Evolutionary conservation across 2,329 filamentous ascomycete genomes (phyloP).

Genomic region (Passalora sequoiae): DNA sequence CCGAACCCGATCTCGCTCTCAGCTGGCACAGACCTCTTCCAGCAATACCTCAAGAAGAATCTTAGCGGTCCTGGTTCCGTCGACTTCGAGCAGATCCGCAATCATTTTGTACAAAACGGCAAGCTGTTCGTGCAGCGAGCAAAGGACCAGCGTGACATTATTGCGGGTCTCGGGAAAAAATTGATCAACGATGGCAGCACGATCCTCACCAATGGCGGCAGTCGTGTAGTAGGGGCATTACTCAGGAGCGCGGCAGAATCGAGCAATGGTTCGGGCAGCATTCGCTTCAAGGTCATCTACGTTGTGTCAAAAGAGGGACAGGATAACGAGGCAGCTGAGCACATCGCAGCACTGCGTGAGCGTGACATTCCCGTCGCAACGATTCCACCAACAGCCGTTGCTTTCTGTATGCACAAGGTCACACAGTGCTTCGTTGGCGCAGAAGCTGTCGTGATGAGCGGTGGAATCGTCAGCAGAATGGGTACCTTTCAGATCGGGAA

Average conservation of each 20-base stretch:
- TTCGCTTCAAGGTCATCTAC: conserved; percentile 80
- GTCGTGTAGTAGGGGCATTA: conserved; percentile 73
- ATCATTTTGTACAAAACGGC: conserved; percentile 79
- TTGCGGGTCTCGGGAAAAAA: conserved; percentile 71
- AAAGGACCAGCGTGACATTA: conserved; percentile 76
- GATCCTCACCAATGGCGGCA: conserved; percentile 87
- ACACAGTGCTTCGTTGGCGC: conserved; percentile 62
- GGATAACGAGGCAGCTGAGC: conserved; percentile 60
- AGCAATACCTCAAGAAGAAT: conserved; percentile 81
- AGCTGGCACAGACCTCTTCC: conserved; percentile 92
- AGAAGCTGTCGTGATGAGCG: conserved; percentile 90
- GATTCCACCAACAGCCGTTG: conserved; percentile 69
- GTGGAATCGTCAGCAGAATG: conserved; percentile 83
- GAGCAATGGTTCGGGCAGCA: conserved; percentile 47
- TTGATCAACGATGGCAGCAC: conserved; percentile 74
- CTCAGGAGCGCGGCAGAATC: conserved; percentile 68
- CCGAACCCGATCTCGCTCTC: conserved; percentile 87
- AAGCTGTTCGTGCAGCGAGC: conserved; percentile 81
- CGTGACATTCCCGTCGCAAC: conserved; percentile 78
- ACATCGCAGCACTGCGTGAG: conserved; percentile 65
- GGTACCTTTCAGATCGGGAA: conserved; percentile 82
- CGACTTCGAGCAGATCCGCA: conserved; percentile 78
- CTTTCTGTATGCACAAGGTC: conserved; percentile 71
- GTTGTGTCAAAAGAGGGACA: conserved; percentile 36
- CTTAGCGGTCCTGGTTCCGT: conserved; percentile 51